Conservation (phyloP, 148 eudicot species). For the Pouteria glomerata region DNA sequence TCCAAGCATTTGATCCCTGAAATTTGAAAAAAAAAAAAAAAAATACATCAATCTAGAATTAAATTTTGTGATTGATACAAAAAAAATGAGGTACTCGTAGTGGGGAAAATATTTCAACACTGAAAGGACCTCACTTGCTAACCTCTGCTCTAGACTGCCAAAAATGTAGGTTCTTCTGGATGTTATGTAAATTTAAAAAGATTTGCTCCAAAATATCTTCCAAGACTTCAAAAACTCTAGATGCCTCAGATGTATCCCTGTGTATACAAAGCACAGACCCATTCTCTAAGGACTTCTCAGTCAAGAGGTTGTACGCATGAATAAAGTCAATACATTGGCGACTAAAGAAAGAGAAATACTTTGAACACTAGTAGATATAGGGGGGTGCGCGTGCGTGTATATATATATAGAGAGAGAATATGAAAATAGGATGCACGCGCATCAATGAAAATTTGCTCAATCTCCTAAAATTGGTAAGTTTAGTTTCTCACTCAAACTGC, state of each 20-base stretch:
- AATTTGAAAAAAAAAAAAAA: too few relatives aligned
- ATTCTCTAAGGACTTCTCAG: neutral
- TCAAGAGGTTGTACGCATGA: neutral
- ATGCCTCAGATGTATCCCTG: conserved; percentile 62
- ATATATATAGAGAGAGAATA: neutral
- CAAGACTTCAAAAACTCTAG: conserved; percentile 60
- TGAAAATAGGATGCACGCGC: neutral
- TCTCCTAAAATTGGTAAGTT: neutral
- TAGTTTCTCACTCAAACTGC: neutral
- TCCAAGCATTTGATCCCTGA: conserved; percentile 75
- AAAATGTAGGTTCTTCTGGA: conserved; percentile 77
- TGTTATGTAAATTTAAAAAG: conserved; percentile 58
- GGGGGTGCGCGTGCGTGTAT: too few relatives aligned
- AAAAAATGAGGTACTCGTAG: neutral
- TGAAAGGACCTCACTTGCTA: conserved; percentile 13
- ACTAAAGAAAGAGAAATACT: neutral
- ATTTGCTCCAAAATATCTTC: conserved; percentile 72
- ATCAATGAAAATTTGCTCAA: neutral
- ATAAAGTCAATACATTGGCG: neutral
- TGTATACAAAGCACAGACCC: neutral
- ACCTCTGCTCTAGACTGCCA: conserved; percentile 96
- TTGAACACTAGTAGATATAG: too few relatives aligned
- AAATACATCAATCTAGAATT: neutral
- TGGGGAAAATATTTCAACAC: neutral
- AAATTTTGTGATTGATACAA: neutral